Evolutionary conservation across 2,329 filamentous ascomycete genomes (phyloP), one percentile per base, ranked within the genome.

Genomic region (Epichloe scottii): DNA sequence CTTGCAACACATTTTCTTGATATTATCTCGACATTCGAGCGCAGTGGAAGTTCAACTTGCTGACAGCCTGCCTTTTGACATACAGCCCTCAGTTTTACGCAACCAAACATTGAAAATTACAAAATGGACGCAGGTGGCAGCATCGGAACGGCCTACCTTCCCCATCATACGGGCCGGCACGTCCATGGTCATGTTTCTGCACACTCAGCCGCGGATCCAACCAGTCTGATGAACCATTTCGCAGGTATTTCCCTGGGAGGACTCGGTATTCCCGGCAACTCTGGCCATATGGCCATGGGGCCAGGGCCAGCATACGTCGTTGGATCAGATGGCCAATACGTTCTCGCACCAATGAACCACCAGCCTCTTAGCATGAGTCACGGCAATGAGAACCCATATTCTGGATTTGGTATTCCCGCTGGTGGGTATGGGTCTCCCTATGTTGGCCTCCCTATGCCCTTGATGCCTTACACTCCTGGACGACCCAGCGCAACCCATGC

Each of bases 391-490:
- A 59, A 59, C 35, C 60, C 59, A 6, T 71, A 68, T 59, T 56
- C 60, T 19, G 58, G 58, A 30, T 69, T 62, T 52, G 58, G 63
- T 6, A 55, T 67, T 43, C 54, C 60, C 39, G 59, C 63, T 39
- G 61, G 57, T 39, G 66, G 66, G 48, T 68, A 67, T 49, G 62
- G 63, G 30, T 62, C 65, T 48, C 63, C 66, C 34, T 71, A 67
- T 58, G 63, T 66, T 52, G 64, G 62, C 48, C 57, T 66, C 55
- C 66, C 65, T 15, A 58, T 67, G 48, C 62, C 67, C 10, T 62
- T 75, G 40, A 62, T 77, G 59, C 76, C 77, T 3, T 77, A 71
- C 60, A 78, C 76, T 12, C 74, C 77, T 19, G 74, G 71, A n/a
- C 74, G 76, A 17, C 61, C 71, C 34, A 64, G 67, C 34, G 62